A percentile compares a stretch with the other conserved stretches of the same genome.
Conservation (phyloP, 352 stramenopile species). For the Pythium sp. region DNA sequence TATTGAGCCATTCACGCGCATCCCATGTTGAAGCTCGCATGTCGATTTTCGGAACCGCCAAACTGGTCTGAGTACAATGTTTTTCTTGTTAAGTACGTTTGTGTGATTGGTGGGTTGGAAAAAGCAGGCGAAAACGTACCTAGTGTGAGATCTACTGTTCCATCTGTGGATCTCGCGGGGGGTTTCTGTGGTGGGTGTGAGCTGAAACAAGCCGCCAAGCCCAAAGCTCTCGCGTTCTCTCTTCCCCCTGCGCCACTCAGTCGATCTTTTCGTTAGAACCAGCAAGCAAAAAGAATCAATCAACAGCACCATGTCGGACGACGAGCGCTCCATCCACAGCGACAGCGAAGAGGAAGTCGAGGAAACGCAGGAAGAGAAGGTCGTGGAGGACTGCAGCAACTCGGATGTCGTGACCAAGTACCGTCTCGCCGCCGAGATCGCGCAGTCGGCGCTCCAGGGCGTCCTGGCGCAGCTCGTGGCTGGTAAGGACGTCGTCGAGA, state of each 20-base stretch:
- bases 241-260: slow-evolving; percentile 10
- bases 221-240: not conserved
- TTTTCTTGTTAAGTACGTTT: not conserved
- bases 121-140: not conserved
- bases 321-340: slow-evolving; percentile 50
- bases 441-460: slow-evolving; percentile 95
- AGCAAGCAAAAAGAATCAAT: slow-evolving; percentile 18
- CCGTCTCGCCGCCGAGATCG: slow-evolving; percentile 97
- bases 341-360: slow-evolving; percentile 79
- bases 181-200: slow-evolving; percentile 21
- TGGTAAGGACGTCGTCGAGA: slow-evolving; percentile 94
- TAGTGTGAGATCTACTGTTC: not conserved
- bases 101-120: not conserved
- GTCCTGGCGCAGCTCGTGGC: slow-evolving; percentile 93
- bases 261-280: slow-evolving; percentile 10
- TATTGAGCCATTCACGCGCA: not conserved
- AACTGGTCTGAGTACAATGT: not conserved
- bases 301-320: slow-evolving; percentile 32
- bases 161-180: slow-evolving; percentile 4
- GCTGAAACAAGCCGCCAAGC: slow-evolving; percentile 2
- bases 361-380: slow-evolving; percentile 49
- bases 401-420: slow-evolving; percentile 97
- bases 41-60: not conserved
- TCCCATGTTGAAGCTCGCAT: not conserved
- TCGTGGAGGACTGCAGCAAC: slow-evolving; percentile 84